Conservation (phyloP, 2,329 filamentous ascomycete species). For the Penicillium sp. region DNA sequence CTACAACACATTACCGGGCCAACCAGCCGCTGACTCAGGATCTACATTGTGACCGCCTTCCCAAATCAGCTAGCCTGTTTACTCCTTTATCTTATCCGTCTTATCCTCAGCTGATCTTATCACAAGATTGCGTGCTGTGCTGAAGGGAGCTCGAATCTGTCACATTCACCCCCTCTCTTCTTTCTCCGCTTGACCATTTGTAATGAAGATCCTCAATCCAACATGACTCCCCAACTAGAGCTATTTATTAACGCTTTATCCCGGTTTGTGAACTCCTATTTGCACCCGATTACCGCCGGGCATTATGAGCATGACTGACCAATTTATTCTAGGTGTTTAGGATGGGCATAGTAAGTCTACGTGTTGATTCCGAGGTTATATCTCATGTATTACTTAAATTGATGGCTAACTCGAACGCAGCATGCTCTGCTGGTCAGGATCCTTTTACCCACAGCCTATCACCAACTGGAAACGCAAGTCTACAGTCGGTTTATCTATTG, state of each 20-base stretch:
- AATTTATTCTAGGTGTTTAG: constrained; percentile 58
- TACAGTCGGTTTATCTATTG: constrained; percentile 79
- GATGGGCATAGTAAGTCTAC: constrained; percentile 65
- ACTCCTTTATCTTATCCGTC: constrained; percentile 1
- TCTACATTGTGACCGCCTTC: constrained; percentile 24
- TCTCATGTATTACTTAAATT: not conserved
- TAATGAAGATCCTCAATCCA: constrained; percentile 6
- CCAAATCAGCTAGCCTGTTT: not conserved
- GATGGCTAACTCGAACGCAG: constrained; percentile 22
- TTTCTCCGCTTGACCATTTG: not conserved
- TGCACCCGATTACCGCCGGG: not conserved
- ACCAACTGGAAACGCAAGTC: constrained; percentile 74
- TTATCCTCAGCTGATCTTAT: constrained; percentile 28
- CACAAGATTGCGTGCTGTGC: constrained; percentile 10
- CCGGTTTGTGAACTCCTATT: constrained; percentile 32
- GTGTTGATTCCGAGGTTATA: not conserved
- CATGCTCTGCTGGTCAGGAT: constrained; percentile 74
- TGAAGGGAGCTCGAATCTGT: not conserved
- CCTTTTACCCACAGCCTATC: constrained; percentile 88
- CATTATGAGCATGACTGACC: constrained; percentile 19
- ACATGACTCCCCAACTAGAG: constrained; percentile 34
- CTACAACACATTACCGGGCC: constrained; percentile 41
- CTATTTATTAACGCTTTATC: constrained; percentile 43
- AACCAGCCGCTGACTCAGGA: constrained; percentile 34
- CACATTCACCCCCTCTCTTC: not conserved